phyloP scores from a whole-genome alignment of 169 alveolate species.

The Plasmodium gaboni region DNA sequence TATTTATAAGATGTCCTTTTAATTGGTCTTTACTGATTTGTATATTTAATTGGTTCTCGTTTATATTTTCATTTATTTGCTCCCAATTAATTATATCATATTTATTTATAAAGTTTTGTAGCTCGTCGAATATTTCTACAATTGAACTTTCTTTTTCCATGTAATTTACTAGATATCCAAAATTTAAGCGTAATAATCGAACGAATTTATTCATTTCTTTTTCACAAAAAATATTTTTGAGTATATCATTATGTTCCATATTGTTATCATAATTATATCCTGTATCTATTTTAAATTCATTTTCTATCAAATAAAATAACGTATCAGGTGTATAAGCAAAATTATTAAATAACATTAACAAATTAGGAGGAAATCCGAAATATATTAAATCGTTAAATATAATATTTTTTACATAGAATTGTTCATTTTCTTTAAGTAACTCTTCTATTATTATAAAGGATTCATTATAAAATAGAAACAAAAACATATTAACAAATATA shows the following conservation, averaged over 20 bases:
- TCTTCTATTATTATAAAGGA: conserved; percentile 60
- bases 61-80: not conserved
- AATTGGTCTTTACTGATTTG: not conserved
- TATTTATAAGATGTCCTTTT: not conserved
- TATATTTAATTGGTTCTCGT: not conserved
- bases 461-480: conserved; percentile 59
- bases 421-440: conserved; percentile 11
- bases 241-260: conserved; percentile 16
- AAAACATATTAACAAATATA: conserved; percentile 52
- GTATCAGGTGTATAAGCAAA: conserved; percentile 35
- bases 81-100: not conserved
- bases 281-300: conserved; percentile 16
- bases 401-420: conserved; percentile 36
- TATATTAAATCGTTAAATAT: conserved; percentile 54
- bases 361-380: conserved; percentile 51
- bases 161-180: conserved; percentile 40
- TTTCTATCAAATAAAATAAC: conserved; percentile 17
- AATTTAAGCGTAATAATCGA: conserved; percentile 22
- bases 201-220: conserved; percentile 12
- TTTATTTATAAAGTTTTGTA: conserved; percentile 34
- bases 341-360: conserved; percentile 36
- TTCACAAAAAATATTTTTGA: not conserved
- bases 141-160: conserved; percentile 40
- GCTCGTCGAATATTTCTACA: conserved; percentile 9
- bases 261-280: conserved; percentile 6